phyloP scores from a whole-genome alignment of 2,329 filamentous ascomycete genomes.

The Xylariaceae sp. region DNA sequence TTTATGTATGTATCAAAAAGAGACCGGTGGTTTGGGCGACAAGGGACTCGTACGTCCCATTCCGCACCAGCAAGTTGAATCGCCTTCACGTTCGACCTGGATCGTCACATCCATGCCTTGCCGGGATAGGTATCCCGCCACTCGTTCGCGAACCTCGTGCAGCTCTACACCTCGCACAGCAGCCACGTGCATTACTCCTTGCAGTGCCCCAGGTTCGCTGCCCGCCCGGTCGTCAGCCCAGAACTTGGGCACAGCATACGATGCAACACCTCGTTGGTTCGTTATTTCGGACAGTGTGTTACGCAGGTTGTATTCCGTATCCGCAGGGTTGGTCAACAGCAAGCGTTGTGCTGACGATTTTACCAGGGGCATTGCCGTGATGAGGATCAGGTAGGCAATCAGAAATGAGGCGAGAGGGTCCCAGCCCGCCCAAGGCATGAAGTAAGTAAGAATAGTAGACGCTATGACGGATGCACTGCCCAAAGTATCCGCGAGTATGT shows the following conservation, averaged over 20 bases:
- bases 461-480: conserved; percentile 93
- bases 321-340: conserved; percentile 78
- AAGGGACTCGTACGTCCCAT: conserved; percentile 37
- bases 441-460: conserved; percentile 83
- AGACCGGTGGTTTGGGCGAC: conserved; percentile 21
- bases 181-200: conserved; percentile 84
- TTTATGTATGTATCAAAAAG: background rate
- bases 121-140: conserved; percentile 65
- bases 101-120: conserved; percentile 79
- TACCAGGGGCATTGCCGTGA: conserved; percentile 87
- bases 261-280: conserved; percentile 77
- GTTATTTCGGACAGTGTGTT: conserved; percentile 82
- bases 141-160: conserved; percentile 81
- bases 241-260: conserved; percentile 84
- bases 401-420: conserved; percentile 92
- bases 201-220: conserved; percentile 46
- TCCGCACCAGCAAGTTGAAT: conserved; percentile 62
- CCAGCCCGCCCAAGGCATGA: conserved; percentile 88
- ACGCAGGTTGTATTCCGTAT: conserved; percentile 82
- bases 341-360: conserved; percentile 79
- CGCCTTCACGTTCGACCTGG: conserved; percentile 84
- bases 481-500: conserved; percentile 90
- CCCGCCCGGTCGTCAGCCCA: conserved; percentile 75
- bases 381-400: conserved; percentile 89
- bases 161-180: conserved; percentile 69